phyloP scores from a whole-genome alignment of 1,284 basidiomycete species.

The Ustilago crameri region DNA sequence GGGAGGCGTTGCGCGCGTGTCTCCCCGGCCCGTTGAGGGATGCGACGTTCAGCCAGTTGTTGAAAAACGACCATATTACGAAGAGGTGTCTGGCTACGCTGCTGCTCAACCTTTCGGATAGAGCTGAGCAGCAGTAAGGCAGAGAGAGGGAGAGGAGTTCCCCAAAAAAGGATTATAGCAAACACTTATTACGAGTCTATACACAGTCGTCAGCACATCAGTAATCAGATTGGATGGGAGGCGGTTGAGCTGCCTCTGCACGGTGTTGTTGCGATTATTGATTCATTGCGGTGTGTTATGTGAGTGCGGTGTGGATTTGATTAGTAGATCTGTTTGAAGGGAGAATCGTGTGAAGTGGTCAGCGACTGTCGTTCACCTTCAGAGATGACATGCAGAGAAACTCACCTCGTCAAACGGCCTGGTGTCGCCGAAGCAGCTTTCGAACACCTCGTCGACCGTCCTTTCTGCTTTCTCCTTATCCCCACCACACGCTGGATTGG shows the following conservation, averaged over 20 bases:
- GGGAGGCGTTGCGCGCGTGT: slow-evolving; percentile 94
- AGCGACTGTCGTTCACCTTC: no score
- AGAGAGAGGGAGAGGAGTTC: no score
- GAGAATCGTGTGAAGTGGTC: no score
- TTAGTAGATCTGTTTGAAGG: slow-evolving; percentile 51
- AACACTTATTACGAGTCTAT: neutral
- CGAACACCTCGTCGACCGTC: slow-evolving; percentile 95
- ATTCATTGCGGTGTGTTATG: no score
- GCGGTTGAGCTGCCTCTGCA: no score
- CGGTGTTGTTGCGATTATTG: no score
- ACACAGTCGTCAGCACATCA: no score
- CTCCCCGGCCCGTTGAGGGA: slow-evolving; percentile 96
- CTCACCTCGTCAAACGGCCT: slow-evolving; percentile 93
- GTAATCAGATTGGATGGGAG: no score
- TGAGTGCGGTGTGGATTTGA: neutral
- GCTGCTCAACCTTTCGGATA: slow-evolving; percentile 82
- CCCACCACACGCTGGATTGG: slow-evolving; percentile 81
- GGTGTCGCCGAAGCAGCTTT: slow-evolving; percentile 93
- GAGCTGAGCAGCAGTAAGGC: slow-evolving; percentile 65
- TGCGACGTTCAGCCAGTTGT: slow-evolving; percentile 87
- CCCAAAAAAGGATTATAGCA: neutral
- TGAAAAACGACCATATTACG: slow-evolving; percentile 72
- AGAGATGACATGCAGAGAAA: no score
- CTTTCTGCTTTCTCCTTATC: slow-evolving; percentile 81
- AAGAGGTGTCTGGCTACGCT: slow-evolving; percentile 90